These are phyloP conservation scores for Ceratocystiopsis sp. DNA, from an alignment of 2,329 filamentous ascomycete genomes.

Conservation along the genomic window DNA sequence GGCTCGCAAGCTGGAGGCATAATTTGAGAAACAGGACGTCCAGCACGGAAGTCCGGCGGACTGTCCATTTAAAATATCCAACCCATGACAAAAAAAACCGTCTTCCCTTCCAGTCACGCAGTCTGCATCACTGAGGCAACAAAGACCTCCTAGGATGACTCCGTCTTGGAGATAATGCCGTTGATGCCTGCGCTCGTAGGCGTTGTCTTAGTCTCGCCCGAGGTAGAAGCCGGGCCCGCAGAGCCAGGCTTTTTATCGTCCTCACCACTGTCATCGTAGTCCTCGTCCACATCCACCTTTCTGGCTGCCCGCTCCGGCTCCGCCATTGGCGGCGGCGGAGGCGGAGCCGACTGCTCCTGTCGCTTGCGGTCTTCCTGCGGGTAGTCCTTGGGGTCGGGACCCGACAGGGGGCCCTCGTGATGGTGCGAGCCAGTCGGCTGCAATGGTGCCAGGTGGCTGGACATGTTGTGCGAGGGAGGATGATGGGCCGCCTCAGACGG, in stretches of 20 bases:
- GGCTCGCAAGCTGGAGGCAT: too few species aligned
- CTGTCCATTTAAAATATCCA: too few species aligned
- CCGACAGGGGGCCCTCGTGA: conserved; percentile 31
- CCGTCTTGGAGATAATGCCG: conserved; percentile 32
- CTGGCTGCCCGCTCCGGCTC: conserved; percentile 73
- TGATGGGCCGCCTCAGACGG: conserved; percentile 88
- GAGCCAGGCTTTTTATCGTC: conserved; percentile 51
- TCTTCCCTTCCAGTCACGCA: not conserved
- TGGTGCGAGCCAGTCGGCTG: conserved; percentile 36
- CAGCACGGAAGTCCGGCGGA: too few species aligned
- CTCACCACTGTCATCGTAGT: conserved; percentile 89
- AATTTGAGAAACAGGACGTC: not conserved
- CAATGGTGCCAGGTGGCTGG: conserved; percentile 43
- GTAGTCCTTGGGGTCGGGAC: conserved; percentile 33
- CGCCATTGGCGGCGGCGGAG: conserved; percentile 34
- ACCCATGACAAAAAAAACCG: not conserved
- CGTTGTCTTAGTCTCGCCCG: conserved; percentile 36
- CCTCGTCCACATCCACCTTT: conserved; percentile 94
- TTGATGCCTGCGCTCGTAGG: conserved; percentile 32
- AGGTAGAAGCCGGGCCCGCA: conserved; percentile 21
- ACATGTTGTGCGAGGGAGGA: conserved; percentile 44
- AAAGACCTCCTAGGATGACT: conserved; percentile 15
- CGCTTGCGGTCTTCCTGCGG: conserved; percentile 37
- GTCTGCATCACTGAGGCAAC: not conserved
- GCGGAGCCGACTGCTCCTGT: conserved; percentile 26